phyloP scores from a whole-genome alignment of 805 yeast species.

The Cyberlindnera xishuangbannaensis region DNA sequence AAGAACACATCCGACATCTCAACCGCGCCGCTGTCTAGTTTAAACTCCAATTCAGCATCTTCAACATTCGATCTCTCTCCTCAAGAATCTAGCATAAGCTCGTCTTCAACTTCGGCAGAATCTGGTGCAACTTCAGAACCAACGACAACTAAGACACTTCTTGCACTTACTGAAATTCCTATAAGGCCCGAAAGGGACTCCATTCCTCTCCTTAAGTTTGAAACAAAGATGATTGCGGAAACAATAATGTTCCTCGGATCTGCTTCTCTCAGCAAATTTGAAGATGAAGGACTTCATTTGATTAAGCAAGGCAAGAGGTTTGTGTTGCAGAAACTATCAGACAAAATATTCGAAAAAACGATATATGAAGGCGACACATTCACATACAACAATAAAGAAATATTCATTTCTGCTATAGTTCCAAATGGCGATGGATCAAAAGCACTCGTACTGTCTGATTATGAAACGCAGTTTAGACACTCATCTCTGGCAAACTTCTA shows the following conservation, averaged over 20 bases:
- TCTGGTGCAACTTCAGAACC: too few species aligned
- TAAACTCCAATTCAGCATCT: too few species aligned
- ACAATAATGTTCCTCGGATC: slow-evolving; percentile 2
- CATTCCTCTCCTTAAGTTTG: slow-evolving; percentile 6
- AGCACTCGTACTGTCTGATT: slow-evolving; percentile 53
- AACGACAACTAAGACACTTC: slow-evolving; percentile 3
- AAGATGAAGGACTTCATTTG: slow-evolving; percentile 42
- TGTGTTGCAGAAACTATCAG: slow-evolving; percentile 29
- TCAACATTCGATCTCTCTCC: too few species aligned
- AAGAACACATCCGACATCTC: neutral
- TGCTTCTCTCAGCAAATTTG: slow-evolving; percentile 16
- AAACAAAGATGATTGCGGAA: neutral
- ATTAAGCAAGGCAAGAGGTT: slow-evolving; percentile 17
- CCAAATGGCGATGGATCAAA: slow-evolving; percentile 41
- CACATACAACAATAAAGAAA: slow-evolving; percentile 33
- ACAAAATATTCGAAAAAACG: slow-evolving; percentile 17
- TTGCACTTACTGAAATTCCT: slow-evolving; percentile 9
- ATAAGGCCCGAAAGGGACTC: slow-evolving; percentile 9
- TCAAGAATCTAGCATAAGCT: too few species aligned
- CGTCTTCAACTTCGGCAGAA: too few species aligned
- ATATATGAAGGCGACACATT: slow-evolving; percentile 32
- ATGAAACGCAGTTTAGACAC: slow-evolving; percentile 55
- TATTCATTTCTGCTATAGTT: slow-evolving; percentile 35
- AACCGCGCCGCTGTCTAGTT: too few species aligned
- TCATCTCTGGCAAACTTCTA: slow-evolving; percentile 59